Evolutionary conservation across 78 protist genomes (phyloP), one percentile per base, ranked within the genome.

Genomic region (slime mould (Dictyostelium discoideum)): DNA sequence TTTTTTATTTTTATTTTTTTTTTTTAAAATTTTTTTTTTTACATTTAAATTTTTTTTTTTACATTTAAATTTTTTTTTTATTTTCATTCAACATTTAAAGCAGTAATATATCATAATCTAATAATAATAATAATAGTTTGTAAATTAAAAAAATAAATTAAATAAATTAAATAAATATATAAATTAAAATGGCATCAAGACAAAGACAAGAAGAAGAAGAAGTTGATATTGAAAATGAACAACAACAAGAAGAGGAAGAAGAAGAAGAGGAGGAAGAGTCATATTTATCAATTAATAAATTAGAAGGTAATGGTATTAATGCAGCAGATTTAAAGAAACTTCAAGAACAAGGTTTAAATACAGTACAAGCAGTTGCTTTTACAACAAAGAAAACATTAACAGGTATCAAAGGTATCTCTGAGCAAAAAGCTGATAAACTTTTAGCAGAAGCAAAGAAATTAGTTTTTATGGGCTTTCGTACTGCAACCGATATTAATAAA

Each of bases 351-450:
- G 99, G 99, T 6, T 98, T 92, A 50, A 82, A 96, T 97, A 99
- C 99, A 24, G 99, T 99, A 14, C 99, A 98, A 88, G 18, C 98
- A 0, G 88, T 99, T 20, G 99, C 99, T 8, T 97, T 90, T 80
- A 77, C 99, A 14, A 96, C 99, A 0, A 92, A 93, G 32, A 98
- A 98, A 69, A 69, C 73, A 18, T 96, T 99, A 24, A 22, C 82
- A 37, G 84, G 78, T 0, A 86, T 99, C 84, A 99, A 99, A 97
- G 99, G 99, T 22, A 97, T 99, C 37, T 78, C 97, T 42, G 99
- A 99, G 20, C 97, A 93, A 40, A 99, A 99, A 93, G 99, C 99
- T 7, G 99, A 99, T 81, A 99, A 99, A 72, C 48, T 99, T 6
- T 63, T 98, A 20, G 98, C 93, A 3, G 96, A 93, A 54, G 99